Conservation (phyloP, 2,329 filamentous ascomycete species). For the Lizonia empirigonia region DNA sequence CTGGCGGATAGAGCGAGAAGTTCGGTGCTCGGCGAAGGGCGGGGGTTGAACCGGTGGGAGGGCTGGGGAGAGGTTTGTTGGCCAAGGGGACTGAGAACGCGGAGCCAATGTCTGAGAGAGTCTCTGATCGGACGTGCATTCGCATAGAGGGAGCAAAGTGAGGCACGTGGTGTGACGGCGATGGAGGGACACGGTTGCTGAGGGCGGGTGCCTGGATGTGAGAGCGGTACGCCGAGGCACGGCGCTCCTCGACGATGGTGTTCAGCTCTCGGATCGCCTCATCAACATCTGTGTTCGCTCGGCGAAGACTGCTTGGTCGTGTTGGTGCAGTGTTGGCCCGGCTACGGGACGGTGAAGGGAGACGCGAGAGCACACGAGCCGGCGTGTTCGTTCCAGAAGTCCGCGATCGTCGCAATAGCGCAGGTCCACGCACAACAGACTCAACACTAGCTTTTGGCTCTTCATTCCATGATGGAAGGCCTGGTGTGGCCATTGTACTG, state of each 20-base stretch:
- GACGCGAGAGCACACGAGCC: slow-evolving; percentile 35
- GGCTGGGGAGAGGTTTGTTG: slow-evolving; percentile 33
- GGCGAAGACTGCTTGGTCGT: slow-evolving; percentile 46
- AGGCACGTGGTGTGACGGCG: slow-evolving; percentile 51
- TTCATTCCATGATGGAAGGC: slow-evolving; percentile 32
- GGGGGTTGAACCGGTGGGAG: slow-evolving; percentile 15
- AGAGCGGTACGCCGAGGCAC: slow-evolving; percentile 47
- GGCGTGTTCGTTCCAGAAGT: slow-evolving; percentile 33
- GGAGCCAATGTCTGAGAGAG: slow-evolving; percentile 56
- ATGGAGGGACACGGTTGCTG: slow-evolving; percentile 37
- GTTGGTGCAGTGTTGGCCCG: slow-evolving; percentile 45
- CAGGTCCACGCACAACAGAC: slow-evolving; percentile 26
- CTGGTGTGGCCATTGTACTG: slow-evolving; percentile 31
- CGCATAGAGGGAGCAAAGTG: slow-evolving; percentile 54
- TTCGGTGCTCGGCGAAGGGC: slow-evolving; percentile 25
- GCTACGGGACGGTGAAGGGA: slow-evolving; percentile 43
- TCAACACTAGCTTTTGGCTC: slow-evolving; percentile 29
- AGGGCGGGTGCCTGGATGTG: slow-evolving; percentile 36
- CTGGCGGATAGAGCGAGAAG: slow-evolving; percentile 34
- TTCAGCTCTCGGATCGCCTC: slow-evolving; percentile 56
- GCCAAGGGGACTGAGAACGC: slow-evolving; percentile 51
- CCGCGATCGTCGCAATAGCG: slow-evolving; percentile 33
- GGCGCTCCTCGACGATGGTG: slow-evolving; percentile 55
- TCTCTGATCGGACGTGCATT: slow-evolving; percentile 54
- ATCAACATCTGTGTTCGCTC: slow-evolving; percentile 49